Conservation (phyloP, 192 early-diverging fungal species). For the Paraglomus occultum region DNA sequence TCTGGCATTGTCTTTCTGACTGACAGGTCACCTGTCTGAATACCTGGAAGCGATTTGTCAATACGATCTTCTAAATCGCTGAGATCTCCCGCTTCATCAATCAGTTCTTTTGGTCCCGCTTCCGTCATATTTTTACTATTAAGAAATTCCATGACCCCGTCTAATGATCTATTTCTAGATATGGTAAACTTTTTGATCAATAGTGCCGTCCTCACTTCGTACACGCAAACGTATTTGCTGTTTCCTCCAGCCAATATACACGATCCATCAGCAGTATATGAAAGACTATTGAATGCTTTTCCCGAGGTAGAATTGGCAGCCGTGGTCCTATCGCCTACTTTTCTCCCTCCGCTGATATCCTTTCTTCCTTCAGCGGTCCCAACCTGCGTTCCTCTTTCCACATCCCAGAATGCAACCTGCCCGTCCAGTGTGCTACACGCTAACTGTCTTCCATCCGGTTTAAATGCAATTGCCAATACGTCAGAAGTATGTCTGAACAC, state of each 20-base stretch:
- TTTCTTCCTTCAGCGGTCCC: slow-evolving; percentile 86
- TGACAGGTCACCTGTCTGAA: slow-evolving; percentile 79
- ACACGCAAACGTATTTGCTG: slow-evolving; percentile 95
- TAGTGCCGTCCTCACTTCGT: slow-evolving; percentile 70
- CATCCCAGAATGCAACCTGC: slow-evolving; percentile 91
- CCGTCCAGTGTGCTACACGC: slow-evolving; percentile 89
- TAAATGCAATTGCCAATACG: slow-evolving; percentile 83
- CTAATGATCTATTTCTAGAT: slow-evolving; percentile 88
- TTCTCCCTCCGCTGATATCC: slow-evolving; percentile 90
- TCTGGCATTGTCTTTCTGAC: slow-evolving; percentile 74
- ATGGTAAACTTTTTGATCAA: slow-evolving; percentile 91
- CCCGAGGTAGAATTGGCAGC: slow-evolving; percentile 80
- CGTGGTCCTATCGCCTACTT: slow-evolving; percentile 69
- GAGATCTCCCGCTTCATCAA: slow-evolving; percentile 81
- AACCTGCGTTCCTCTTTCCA: slow-evolving; percentile 67
- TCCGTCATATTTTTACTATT: slow-evolving; percentile 94
- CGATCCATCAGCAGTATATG: slow-evolving; percentile 92
- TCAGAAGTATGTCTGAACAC: slow-evolving; percentile 76
- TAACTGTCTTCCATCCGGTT: slow-evolving; percentile 89
- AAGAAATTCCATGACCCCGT: slow-evolving; percentile 87
- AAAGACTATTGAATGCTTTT: slow-evolving; percentile 89
- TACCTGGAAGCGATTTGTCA: slow-evolving; percentile 86
- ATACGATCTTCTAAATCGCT: slow-evolving; percentile 83
- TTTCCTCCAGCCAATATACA: slow-evolving; percentile 93
- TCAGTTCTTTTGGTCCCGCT: slow-evolving; percentile 79